Evolutionary conservation across 257 asterid species (phyloP), one percentile per base, ranked within the genome.

Genomic region (Jaltomata sinuosa): DNA sequence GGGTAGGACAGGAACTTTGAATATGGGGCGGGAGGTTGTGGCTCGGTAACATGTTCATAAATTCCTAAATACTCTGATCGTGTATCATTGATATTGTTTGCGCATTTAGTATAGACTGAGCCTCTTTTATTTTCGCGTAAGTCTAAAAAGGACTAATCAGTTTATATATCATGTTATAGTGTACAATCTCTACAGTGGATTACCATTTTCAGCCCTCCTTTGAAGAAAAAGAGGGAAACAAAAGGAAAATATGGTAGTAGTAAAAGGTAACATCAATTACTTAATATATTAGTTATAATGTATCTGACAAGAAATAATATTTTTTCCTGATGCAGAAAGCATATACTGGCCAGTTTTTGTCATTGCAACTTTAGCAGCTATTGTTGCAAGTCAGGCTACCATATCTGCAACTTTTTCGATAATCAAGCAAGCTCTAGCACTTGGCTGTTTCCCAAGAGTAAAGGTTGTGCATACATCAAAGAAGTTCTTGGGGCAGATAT

Each of bases 331-430:
- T 87, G 93, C 95, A 96, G 99, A 90, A 0, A 90, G 85, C 85
- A 89, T 96, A 65, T 95, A 94, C 87, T 96, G 99, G 99, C 99
- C 99, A n/a, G 92, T 93, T 54, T 93, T 96, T 84, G 80, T 95
- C 15, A 78, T 96, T 71, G 99, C 99, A 50, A 96, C 99, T 83
- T 85, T 96, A 74, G 99, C 99, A 79, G 99, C 99, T 74, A 47
- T 93, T 67, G 99, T 96, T 65, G 99, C 99, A 52, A 96, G 99
- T 89, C 99, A 96, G 87, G 99, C 99, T 82, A 94, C 98, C 45
- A 91, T 96, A 89, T 91, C 98, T 29, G 99, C 99, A 68, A 91
- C 98, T 4, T 96, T 96, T 87, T 96, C 99, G 18, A 93, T 96
- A 86, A 94, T 96, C 91, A 96, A 96, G 93, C 99, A 96, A 87